Evolutionary conservation across 129 eudicot genomes (phyloP).

Genomic region (Centrapalus pauciflorus): DNA sequence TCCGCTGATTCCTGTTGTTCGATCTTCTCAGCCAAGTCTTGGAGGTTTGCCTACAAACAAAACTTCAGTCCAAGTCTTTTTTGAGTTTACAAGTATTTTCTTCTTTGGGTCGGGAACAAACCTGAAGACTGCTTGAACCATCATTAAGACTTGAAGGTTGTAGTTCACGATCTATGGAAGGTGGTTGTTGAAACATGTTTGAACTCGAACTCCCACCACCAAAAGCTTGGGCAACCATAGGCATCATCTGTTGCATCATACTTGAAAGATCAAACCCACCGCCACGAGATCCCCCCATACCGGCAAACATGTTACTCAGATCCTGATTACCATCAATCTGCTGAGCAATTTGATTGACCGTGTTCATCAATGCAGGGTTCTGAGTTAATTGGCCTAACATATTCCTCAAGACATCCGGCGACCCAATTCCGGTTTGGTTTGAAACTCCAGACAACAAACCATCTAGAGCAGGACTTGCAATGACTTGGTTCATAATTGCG

Average conservation of each 20-base stretch:
- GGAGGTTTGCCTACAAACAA: conserved; percentile 37
- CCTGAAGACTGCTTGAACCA: conserved; percentile 46
- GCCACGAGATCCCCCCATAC: conserved; percentile 41
- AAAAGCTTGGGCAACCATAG: conserved; percentile 85
- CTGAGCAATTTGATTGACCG: conserved; percentile 84
- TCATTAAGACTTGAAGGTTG: conserved; percentile 27
- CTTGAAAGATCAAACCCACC: conserved; percentile 73
- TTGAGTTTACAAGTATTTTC: background rate
- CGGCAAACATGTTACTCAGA: conserved; percentile 64
- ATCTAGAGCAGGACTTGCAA: conserved; percentile 67
- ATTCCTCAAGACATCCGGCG: conserved; percentile 74
- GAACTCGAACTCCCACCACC: conserved; percentile 52
- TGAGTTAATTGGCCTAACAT: conserved; percentile 91
- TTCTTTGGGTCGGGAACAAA: conserved; percentile 29
- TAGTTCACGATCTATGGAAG: conserved; percentile 20
- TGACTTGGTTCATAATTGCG: conserved; percentile 58
- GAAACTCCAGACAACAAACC: conserved; percentile 87
- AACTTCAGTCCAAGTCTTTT: background rate
- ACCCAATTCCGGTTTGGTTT: conserved; percentile 82
- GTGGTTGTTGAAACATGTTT: conserved; percentile 27
- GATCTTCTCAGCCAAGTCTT: conserved; percentile 56
- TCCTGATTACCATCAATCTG: conserved; percentile 67
- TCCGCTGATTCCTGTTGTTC: conserved; percentile 44
- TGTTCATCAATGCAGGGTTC: conserved; percentile 82
- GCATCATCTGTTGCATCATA: conserved; percentile 99